A percentile compares a stretch with the other conserved stretches of the same genome.
Conservation (phyloP, 805 yeast species). For the Yamadazyma sp. region DNA sequence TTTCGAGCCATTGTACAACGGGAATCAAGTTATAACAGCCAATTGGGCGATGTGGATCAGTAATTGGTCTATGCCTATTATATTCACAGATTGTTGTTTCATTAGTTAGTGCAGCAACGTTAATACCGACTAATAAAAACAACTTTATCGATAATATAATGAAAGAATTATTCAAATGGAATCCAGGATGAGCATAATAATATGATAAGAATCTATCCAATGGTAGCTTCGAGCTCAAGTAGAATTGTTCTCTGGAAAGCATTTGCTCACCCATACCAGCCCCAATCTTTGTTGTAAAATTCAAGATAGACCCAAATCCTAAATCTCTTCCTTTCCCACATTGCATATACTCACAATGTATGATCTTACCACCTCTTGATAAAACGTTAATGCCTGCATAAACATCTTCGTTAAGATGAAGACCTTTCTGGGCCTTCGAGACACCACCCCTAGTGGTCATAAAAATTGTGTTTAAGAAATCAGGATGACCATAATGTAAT, state of each 20-base stretch:
- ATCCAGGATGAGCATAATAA: conserved; percentile 96
- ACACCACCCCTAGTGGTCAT: conserved; percentile 97
- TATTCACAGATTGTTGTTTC: conserved; percentile 71
- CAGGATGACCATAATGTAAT: conserved; percentile 95
- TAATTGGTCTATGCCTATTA: conserved; percentile 63
- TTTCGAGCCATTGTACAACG: conserved; percentile 84
- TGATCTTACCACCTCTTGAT: conserved; percentile 87
- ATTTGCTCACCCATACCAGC: conserved; percentile 99
- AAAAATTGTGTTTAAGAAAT: conserved; percentile 82
- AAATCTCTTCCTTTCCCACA: conserved; percentile 97
- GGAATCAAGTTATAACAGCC: conserved; percentile 89
- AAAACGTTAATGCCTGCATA: conserved; percentile 93
- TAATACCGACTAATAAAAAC: conserved; percentile 76
- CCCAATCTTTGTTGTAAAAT: conserved; percentile 93
- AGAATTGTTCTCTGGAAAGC: conserved; percentile 86
- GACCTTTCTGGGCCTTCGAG: conserved; percentile 90
- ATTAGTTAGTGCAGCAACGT: conserved; percentile 72
- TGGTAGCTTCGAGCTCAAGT: conserved; percentile 85
- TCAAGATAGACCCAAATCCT: conserved; percentile 88
- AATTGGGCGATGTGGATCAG: conserved; percentile 68
- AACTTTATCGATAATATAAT: conserved; percentile 84
- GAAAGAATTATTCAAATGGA: conserved; percentile 86
- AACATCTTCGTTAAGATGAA: conserved; percentile 91
- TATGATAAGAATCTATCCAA: conserved; percentile 87
- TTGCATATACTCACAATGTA: conserved; percentile 93